Base-by-base conservation (phyloP, 768 basidiomycete genomes). In the Lepiota subincarnata region DNA sequence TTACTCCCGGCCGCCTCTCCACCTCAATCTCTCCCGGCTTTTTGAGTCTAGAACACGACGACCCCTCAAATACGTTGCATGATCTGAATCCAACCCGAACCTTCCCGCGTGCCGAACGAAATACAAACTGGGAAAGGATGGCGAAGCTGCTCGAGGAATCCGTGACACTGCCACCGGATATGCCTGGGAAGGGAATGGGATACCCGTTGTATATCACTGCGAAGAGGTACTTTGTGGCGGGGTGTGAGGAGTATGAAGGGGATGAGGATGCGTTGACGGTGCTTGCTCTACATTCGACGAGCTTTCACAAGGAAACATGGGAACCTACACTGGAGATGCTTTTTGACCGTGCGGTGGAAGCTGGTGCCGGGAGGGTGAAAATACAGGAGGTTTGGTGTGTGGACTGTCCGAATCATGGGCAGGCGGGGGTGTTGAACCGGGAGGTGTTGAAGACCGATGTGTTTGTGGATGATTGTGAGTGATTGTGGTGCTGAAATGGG, bases 281-380 rank as follows among this genome's bases (percentile, higher is more conserved):
- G 31, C 68, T 87, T 28, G 61, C 84, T n/a, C 68, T 86, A 1
- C 86, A 87, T 63, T 80, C 83, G 3, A 87, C 86, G 1, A 84
- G 84, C 63, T 87, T 84, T 60, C 85, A 86, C 69, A 87, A 87
- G 64, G 86, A 88, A 67, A 82, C 79, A 2, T 87, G 83, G 84
- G 82, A 85, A 57, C 83, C 86, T 1, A 75, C 78, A 3, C 58
- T 87, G 12, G 71, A 73, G 19, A 69, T 68, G 12, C 57, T 88
- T 19, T 80, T 85, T 46, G 41, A 65, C 0, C 62, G 70, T 20
- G 63, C 67, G 14, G 39, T 53, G 35, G 47, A 48, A 26, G 43
- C 55, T 20, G 34, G 42, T 6, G 10, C 45, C 52, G 39, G 57
- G 52, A 37, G 63, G 60, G 42, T 57, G 70, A 69, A 70, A 52